Evolutionary conservation across 352 stramenopile genomes (phyloP).

Genomic region (Nothophytophthora sp.): DNA sequence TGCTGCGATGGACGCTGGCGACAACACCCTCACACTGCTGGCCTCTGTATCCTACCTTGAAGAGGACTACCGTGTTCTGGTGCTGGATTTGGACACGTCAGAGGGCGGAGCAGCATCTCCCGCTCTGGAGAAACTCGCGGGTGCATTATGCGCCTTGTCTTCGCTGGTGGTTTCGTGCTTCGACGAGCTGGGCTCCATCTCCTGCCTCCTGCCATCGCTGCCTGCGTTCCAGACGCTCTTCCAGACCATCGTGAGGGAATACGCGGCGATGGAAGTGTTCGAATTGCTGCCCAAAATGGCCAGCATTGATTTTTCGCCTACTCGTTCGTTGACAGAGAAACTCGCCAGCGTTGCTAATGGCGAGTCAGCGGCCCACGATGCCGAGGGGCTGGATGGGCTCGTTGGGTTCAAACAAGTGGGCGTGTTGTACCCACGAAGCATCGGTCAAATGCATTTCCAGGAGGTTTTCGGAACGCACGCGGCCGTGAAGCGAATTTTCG

Average conservation of each 20-base stretch:
- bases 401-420: conserved; percentile 40
- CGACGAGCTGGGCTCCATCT: conserved; percentile 26
- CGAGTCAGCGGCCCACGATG: not conserved
- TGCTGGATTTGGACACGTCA: conserved; percentile 38
- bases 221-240: conserved; percentile 48
- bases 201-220: conserved; percentile 22
- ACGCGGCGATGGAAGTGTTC: conserved; percentile 49
- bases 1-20: too few relatives aligned
- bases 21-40: conserved; percentile 35
- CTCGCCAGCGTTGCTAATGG: conserved; percentile 8
- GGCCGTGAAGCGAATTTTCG: conserved; percentile 67
- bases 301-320: conserved; percentile 48
- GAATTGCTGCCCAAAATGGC: conserved; percentile 62
- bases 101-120: not conserved
- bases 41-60: conserved; percentile 44
- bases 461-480: conserved; percentile 34
- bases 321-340: conserved; percentile 23
- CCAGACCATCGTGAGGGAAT: conserved; percentile 44
- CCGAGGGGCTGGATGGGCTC: conserved; percentile 30
- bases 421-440: conserved; percentile 11
- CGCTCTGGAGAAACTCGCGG: conserved; percentile 26
- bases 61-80: conserved; percentile 52
- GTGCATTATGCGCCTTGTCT: conserved; percentile 55
- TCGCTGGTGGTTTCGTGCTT: conserved; percentile 61
- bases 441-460: conserved; percentile 25